These are phyloP conservation scores for Russula lepida DNA, from an alignment of 768 basidiomycete species.

Conservation along the genomic window DNA sequence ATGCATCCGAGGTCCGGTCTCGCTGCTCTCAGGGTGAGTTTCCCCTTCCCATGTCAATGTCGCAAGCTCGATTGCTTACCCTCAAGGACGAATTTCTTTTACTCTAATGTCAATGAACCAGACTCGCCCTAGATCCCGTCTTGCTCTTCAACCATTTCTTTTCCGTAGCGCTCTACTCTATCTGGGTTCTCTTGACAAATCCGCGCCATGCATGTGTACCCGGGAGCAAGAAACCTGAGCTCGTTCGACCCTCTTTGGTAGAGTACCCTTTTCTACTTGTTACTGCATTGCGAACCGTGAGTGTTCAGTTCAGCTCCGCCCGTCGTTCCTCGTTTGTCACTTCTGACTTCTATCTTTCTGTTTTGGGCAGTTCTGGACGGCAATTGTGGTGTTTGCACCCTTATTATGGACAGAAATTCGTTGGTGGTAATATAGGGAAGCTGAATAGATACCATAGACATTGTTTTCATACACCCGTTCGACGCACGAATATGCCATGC, in stretches of 20 bases:
- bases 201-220: constrained; percentile 33
- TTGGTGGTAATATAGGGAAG: constrained; percentile 42
- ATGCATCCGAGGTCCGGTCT: constrained; percentile 81
- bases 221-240: constrained; percentile 31
- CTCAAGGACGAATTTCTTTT: neutral
- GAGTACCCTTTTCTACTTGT: constrained; percentile 63
- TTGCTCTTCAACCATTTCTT: constrained; percentile 90
- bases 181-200: constrained; percentile 81
- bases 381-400: constrained; percentile 82
- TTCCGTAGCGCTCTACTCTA: constrained; percentile 88
- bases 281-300: constrained; percentile 60
- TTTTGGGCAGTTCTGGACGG: constrained; percentile 69
- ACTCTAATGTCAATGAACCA: constrained; percentile 26
- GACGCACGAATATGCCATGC: neutral
- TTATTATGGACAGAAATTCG: constrained; percentile 81
- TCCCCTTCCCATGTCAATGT: neutral
- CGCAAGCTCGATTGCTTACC: neutral
- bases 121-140: constrained; percentile 70
- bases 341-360: neutral
- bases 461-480: neutral
- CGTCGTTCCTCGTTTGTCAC: neutral
- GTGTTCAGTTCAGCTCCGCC: constrained; percentile 5
- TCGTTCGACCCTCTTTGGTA: constrained; percentile 38
- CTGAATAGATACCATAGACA: neutral
- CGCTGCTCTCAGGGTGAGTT: constrained; percentile 76